Base-by-base conservation (phyloP, 2,329 filamentous ascomycete genomes). In the Ophiocordyceps camponoti-saundersi region DNA sequence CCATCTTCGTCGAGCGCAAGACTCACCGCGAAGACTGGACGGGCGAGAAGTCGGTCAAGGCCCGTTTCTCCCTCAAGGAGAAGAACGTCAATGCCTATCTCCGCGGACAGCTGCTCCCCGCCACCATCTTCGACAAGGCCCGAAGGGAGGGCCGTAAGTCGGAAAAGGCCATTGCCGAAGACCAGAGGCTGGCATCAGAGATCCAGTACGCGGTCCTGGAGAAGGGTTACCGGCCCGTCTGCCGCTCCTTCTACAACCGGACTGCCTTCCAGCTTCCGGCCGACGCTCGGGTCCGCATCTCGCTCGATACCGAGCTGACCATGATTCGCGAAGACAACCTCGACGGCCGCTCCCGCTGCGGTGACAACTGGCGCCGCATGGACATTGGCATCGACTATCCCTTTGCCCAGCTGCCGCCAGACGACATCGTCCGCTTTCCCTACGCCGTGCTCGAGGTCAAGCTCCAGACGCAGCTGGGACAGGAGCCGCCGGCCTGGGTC, bases 11-110 rank as follows among this genome's bases (percentile, higher is more conserved):
- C 22, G 92, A 98, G 70, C 79, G 92, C 51, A 98, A 98, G 68
- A 98, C 92, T 1, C 92, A 98, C 68, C 82, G 92, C 39, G 92
- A 98, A 64, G 92, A 98, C 63, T 98, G 92, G 92, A 98, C 92
- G 0, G 92, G 92, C 49, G 92, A 98, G 63, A 95, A 96, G 68
- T 96, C 90, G 2, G 92, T 98, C 66, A 98, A 98, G 69, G 90
- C 92, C 42, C 84, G 92, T 42, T 98, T 98, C 59, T 75, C 85
- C 10, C 73, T 92, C 53, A 96, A 98, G 69, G 92, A 98, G 68
- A 98, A 98, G 73, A 85, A 95, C 52, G 83, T 98, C 59, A 96
- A 96, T 59, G 75, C 86, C 15, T 98, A 89, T 61, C 70, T 98
- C 64, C 73, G 74, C 45, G 92, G 92, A 47, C 80, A 88, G 56